Conservation (phyloP, 2,329 filamentous ascomycete species). For the Neopestalotiopsis sp. region DNA sequence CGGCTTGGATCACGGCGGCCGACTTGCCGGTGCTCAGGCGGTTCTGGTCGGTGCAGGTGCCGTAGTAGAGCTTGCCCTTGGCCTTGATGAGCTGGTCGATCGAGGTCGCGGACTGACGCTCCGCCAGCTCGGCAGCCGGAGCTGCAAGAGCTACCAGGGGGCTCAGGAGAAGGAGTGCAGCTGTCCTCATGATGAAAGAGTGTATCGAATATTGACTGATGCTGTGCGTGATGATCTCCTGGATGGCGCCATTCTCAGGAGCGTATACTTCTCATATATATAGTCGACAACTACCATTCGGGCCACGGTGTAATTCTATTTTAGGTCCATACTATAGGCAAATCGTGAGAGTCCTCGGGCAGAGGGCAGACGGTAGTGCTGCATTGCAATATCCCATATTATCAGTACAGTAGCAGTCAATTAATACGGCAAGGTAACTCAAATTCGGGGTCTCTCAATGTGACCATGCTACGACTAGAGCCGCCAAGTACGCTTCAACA, state of each 20-base stretch:
- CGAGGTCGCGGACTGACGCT: slow-evolving; percentile 49
- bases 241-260: neutral
- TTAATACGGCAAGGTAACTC: neutral
- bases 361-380: neutral
- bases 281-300: neutral
- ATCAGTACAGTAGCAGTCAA: slow-evolving; percentile 15
- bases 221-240: neutral
- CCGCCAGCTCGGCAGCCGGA: slow-evolving; percentile 34
- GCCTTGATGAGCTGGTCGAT: slow-evolving; percentile 62
- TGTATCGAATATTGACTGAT: neutral
- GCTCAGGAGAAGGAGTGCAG: slow-evolving; percentile 41
- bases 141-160: slow-evolving; percentile 40
- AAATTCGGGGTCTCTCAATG: neutral
- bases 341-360: neutral
- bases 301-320: neutral
- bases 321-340: neutral
- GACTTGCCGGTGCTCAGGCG: slow-evolving; percentile 54
- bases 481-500: neutral
- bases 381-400: slow-evolving; percentile 18
- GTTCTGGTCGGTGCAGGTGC: slow-evolving; percentile 60
- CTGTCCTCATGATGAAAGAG: slow-evolving; percentile 34
- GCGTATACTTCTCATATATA: neutral
- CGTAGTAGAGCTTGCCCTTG: slow-evolving; percentile 70
- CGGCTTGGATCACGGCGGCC: slow-evolving; percentile 60
- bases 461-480: neutral